phyloP scores from a whole-genome alignment of 129 eudicot genomes.

The Centella asiatica region DNA sequence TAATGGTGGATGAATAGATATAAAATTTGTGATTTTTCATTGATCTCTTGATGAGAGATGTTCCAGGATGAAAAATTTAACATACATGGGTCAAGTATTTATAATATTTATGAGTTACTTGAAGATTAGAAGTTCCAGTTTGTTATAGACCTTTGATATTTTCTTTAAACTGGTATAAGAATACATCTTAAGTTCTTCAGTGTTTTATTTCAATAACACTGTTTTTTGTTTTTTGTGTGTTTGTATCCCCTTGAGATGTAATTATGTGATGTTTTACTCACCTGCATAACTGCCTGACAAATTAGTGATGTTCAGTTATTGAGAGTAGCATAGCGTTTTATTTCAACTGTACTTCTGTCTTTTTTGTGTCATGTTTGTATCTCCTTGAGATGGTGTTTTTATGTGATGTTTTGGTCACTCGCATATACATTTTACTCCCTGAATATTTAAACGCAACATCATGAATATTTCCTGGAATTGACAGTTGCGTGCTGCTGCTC shows the following conservation, averaged over 20 bases:
- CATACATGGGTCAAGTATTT: background rate
- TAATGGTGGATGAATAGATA: too few species aligned
- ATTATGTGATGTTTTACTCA: too few species aligned
- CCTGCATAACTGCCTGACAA: too few species aligned
- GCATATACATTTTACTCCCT: background rate
- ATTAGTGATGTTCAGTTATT: too few species aligned
- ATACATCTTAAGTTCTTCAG: background rate
- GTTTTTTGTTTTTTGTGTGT: background rate
- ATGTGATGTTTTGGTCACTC: background rate
- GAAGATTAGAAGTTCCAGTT: background rate
- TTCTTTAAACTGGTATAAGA: background rate
- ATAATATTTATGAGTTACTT: background rate
- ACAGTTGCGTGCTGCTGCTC: slow-evolving; percentile 81
- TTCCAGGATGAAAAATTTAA: background rate
- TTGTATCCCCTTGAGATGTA: background rate
- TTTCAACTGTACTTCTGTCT: too few species aligned
- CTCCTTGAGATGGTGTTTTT: too few species aligned
- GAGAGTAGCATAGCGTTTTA: too few species aligned
- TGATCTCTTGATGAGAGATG: background rate
- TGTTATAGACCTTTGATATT: too few species aligned
- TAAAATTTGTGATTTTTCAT: background rate
- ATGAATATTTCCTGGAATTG: background rate
- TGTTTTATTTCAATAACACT: background rate
- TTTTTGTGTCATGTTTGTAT: too few species aligned
- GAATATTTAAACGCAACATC: too few species aligned